Base-by-base conservation (phyloP, 2,329 filamentous ascomycete genomes). In the Clarireedia hainanense region DNA sequence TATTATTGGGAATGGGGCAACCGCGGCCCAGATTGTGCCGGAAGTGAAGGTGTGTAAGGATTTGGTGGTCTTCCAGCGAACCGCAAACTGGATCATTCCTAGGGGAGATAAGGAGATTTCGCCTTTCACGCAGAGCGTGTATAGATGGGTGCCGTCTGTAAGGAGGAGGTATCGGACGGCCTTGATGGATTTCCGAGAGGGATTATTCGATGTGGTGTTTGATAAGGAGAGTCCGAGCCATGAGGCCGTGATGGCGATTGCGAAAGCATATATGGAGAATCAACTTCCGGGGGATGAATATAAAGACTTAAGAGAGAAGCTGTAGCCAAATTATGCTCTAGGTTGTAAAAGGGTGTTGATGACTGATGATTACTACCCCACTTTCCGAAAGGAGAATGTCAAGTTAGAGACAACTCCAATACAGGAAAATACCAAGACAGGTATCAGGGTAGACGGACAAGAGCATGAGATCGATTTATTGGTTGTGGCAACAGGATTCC, bases 1-100 rank as follows among this genome's bases (percentile, higher is more conserved):
- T 0, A 67, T 84, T n/a, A 76, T 85, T 39, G 80, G 81, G 2
- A 84, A 81, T 63, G 78, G 79, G 6, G 80, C 80, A 37, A 82
- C 80, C 0, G 79, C 79, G 2, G 75, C 74, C 2, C 81, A 84
- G 58, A 81, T 84, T 59, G 72, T 81, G 30, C 80, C 80, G 1
- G 79, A 82, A 52, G 71, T 83, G 2, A 77, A 77, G 45, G 70
- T 74, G 2, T 76, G 75, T 9, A 71, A 74, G 2, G 70, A 74
- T 12, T 66, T 84, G 15, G 77, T 75, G 0, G 69, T 84, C 14
- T 83, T 79, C 65, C 80, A 84, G 63, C 71, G 81, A 15, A 79
- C 78, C 0, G 78, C 81, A 0, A 83, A 83, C 61, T 84, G 80
- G 79, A 67, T 83, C 5, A 72, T 80, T 2, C 79, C 80, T 2